phyloP scores from a whole-genome alignment of 345 rosid species.

The Melastoma malabathricum region DNA sequence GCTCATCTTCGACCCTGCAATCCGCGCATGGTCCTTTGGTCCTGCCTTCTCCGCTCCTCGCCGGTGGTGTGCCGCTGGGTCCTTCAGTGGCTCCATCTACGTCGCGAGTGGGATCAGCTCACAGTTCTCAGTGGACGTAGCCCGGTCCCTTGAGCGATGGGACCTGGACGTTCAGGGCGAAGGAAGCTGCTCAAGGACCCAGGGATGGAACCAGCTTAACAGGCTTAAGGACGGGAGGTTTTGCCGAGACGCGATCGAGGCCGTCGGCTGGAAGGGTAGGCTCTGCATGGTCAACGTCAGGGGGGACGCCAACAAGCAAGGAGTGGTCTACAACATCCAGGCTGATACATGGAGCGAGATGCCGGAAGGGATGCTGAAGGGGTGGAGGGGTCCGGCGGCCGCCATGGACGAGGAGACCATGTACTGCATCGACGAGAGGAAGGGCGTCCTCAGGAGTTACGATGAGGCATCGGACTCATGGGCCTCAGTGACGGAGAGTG shows the following conservation, averaged over 20 bases:
- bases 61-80: slow-evolving; percentile 45
- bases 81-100: slow-evolving; percentile 9
- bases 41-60: slow-evolving; percentile 27
- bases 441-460: slow-evolving; percentile 23
- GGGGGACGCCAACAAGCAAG: slow-evolving; percentile 27
- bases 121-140: slow-evolving; percentile 23
- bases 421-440: slow-evolving; percentile 26
- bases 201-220: slow-evolving; percentile 23
- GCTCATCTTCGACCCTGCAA: slow-evolving; percentile 26
- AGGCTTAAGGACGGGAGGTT: slow-evolving; percentile 25
- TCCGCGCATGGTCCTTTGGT: slow-evolving; percentile 22
- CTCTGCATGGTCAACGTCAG: slow-evolving; percentile 38
- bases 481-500: slow-evolving; percentile 15
- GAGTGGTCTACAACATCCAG: slow-evolving; percentile 20
- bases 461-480: slow-evolving; percentile 23
- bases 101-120: slow-evolving; percentile 33
- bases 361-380: slow-evolving; percentile 34
- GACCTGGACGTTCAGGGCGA: slow-evolving; percentile 1
- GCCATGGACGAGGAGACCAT: slow-evolving; percentile 36
- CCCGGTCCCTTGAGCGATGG: slow-evolving; percentile 34
- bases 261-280: slow-evolving; percentile 36
- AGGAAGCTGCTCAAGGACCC: not conserved
- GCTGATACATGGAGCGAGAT: slow-evolving; percentile 25
- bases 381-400: slow-evolving; percentile 44
- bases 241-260: slow-evolving; percentile 40